Percentiles rank a stretch among this genome's conserved stretches.
Evolutionary conservation across 2,329 filamentous ascomycete genomes (phyloP).

Genomic region (Daldinia sp.): DNA sequence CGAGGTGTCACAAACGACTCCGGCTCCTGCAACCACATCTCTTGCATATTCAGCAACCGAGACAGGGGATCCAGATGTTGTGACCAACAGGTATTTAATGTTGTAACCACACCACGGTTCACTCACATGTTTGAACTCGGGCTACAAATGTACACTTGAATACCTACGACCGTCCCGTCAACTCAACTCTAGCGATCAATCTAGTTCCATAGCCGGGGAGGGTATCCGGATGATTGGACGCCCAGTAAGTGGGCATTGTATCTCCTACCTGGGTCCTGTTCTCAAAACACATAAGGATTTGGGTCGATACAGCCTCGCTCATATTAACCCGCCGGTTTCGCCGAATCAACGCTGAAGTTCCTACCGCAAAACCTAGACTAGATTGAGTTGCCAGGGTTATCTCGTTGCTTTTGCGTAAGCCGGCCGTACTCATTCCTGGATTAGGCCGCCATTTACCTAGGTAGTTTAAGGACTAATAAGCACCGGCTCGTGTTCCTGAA

Average conservation of each 20-base stretch:
- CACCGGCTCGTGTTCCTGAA: slow-evolving; percentile 33
- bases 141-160: slow-evolving; percentile 9
- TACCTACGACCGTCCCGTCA: slow-evolving; percentile 20
- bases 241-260: slow-evolving; percentile 28
- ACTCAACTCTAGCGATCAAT: slow-evolving; percentile 9
- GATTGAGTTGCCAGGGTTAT: slow-evolving; percentile 33
- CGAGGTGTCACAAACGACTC: slow-evolving; percentile 37
- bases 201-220: slow-evolving; percentile 31
- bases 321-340: slow-evolving; percentile 38
- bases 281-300: slow-evolving; percentile 26
- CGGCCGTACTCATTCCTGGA: slow-evolving; percentile 26
- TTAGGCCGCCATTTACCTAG: slow-evolving; percentile 27
- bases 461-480: slow-evolving; percentile 31
- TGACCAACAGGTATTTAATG: slow-evolving; percentile 36
- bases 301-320: slow-evolving; percentile 37
- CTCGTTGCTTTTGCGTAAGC: slow-evolving; percentile 34
- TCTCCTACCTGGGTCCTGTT: slow-evolving; percentile 25
- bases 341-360: slow-evolving; percentile 35
- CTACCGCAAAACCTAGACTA: slow-evolving; percentile 28
- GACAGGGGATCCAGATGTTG: slow-evolving; percentile 33
- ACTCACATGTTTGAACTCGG: slow-evolving; percentile 29
- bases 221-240: slow-evolving; percentile 35
- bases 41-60: slow-evolving; percentile 33
- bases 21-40: slow-evolving; percentile 37
- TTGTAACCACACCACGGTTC: slow-evolving; percentile 33